A percentile compares a stretch with the other conserved stretches of the same genome.
These are phyloP conservation scores for Starmera stellimalicola DNA, from an alignment of 1,139 yeast genomes.

Conservation along the genomic window DNA sequence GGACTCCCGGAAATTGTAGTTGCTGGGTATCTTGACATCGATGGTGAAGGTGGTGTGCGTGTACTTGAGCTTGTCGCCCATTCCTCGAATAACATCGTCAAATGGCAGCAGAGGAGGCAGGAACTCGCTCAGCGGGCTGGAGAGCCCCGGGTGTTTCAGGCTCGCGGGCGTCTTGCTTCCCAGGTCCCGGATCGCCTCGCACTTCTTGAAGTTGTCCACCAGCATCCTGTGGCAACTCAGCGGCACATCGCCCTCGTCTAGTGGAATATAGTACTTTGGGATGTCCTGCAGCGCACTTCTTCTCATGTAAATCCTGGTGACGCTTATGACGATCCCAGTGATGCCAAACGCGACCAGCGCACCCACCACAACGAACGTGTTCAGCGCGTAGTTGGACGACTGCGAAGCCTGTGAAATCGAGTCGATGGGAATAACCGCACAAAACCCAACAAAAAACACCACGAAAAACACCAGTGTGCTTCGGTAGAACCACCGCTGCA, in stretches of 20 bases:
- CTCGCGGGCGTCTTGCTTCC: constrained; percentile 40
- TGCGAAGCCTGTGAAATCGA: constrained; percentile 53
- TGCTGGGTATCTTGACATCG: constrained; percentile 30
- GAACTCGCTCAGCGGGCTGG: constrained; percentile 32
- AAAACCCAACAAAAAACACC: constrained; percentile 42
- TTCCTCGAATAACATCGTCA: constrained; percentile 51
- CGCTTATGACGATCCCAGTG: constrained; percentile 35
- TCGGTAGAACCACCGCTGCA: constrained; percentile 35
- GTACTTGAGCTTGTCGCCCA: constrained; percentile 42
- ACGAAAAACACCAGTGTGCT: constrained; percentile 44
- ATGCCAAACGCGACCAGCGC: constrained; percentile 57
- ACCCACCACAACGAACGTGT: constrained; percentile 65
- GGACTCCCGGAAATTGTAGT: constrained; percentile 39
- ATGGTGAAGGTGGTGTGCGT: constrained; percentile 31
- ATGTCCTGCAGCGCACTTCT: constrained; percentile 60
- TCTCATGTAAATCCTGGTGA: constrained; percentile 47
- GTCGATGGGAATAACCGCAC: constrained; percentile 67
- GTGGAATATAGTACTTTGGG: constrained; percentile 67
- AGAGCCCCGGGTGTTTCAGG: constrained; percentile 58
- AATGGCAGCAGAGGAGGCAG: constrained; percentile 52
- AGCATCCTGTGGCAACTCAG: constrained; percentile 32
- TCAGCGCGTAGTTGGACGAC: constrained; percentile 43
- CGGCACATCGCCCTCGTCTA: constrained; percentile 55
- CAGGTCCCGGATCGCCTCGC: constrained; percentile 37
- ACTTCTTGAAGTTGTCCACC: constrained; percentile 31